phyloP scores from a whole-genome alignment of 2,329 filamentous ascomycete species.

The Aspergillus clavatus region DNA sequence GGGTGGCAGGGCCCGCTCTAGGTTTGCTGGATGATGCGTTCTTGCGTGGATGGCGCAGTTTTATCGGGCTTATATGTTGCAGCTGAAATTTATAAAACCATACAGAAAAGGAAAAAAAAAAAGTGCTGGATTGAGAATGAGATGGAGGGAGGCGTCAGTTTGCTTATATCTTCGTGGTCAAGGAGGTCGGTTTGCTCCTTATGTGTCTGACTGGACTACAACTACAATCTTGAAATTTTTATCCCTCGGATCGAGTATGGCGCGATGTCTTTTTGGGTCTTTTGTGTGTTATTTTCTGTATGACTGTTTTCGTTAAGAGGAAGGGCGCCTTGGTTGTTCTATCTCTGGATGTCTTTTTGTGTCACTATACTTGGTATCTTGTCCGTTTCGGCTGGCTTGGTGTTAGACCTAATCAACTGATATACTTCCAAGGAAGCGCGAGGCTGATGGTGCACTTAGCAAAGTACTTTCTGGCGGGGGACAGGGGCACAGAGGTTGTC shows the following conservation, averaged over 20 bases:
- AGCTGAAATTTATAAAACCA: neutral
- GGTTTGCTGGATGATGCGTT: neutral
- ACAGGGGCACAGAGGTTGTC: no score
- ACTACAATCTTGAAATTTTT: conserved; percentile 9
- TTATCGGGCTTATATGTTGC: neutral
- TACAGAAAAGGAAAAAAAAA: neutral
- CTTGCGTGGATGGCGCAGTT: neutral
- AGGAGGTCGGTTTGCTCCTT: neutral
- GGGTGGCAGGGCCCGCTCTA: conserved; percentile 1
- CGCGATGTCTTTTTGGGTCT: conserved; percentile 6
- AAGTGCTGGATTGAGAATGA: neutral
- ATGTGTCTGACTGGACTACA: neutral
- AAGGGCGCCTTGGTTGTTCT: conserved; percentile 1
- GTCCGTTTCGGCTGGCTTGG: conserved; percentile 4
- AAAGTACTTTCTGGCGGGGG: no score
- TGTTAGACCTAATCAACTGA: conserved; percentile 1
- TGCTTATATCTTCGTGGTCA: neutral
- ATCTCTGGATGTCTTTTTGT: neutral
- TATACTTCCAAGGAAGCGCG: conserved; percentile 4
- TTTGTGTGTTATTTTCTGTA: neutral
- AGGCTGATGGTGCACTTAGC: no score
- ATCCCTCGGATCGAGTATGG: conserved; percentile 7
- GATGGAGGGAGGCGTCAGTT: neutral
- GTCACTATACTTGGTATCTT: neutral
- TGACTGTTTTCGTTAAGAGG: neutral